Conservation (phyloP, 192 early-diverging fungal species). For the Coemansia sp. region DNA sequence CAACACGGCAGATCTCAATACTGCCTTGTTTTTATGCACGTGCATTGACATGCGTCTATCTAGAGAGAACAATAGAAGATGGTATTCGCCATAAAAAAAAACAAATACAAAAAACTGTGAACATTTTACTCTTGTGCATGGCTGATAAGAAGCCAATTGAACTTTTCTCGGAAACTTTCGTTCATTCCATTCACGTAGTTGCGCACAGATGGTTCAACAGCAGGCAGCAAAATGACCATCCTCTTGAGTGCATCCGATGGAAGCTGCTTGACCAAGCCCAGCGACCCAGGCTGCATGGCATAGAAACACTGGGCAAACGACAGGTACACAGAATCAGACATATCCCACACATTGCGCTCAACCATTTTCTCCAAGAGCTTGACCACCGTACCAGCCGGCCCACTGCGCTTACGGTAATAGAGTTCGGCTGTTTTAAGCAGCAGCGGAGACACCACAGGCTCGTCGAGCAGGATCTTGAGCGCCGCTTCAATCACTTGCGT, state of each 20-base stretch:
- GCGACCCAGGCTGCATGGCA: conserved; percentile 35
- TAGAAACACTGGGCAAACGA: conserved; percentile 30
- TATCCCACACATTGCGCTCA: conserved; percentile 49
- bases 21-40: neutral
- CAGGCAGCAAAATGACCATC: conserved; percentile 24
- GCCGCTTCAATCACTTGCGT: conserved; percentile 31
- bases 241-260: conserved; percentile 32
- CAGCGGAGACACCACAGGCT: conserved; percentile 35
- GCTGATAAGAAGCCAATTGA: conserved; percentile 29
- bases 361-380: conserved; percentile 29
- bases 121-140: neutral
- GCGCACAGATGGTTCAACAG: conserved; percentile 11
- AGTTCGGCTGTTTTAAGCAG: conserved; percentile 41
- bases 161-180: conserved; percentile 24
- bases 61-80: neutral
- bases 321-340: conserved; percentile 21
- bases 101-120: conserved; percentile 3
- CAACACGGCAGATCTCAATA: conserved; percentile 1
- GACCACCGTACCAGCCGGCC: conserved; percentile 31
- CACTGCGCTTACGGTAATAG: conserved; percentile 22
- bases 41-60: conserved; percentile 7
- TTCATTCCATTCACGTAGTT: conserved; percentile 49
- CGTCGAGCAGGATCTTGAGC: conserved; percentile 36
- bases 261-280: conserved; percentile 36
- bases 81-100: neutral